Conservation (phyloP, 345 rosid species). For the Durio zibethinus region DNA sequence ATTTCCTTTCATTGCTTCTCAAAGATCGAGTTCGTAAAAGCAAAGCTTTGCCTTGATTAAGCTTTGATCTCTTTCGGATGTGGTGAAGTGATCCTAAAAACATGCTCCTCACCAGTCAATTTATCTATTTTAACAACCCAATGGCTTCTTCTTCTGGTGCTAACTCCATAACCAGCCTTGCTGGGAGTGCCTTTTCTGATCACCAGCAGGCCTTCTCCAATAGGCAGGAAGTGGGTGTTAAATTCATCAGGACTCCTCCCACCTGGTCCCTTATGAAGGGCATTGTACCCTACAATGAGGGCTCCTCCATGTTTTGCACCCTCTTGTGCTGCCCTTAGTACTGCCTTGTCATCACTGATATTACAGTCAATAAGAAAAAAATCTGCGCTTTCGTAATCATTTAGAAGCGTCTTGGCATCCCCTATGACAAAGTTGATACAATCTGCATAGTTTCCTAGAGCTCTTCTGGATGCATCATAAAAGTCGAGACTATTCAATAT, state of each 20-base stretch:
- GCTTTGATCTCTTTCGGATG: conserved; percentile 10
- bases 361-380: conserved; percentile 47
- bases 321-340: conserved; percentile 27
- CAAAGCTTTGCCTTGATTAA: not conserved
- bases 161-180: not conserved
- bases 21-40: not conserved
- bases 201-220: conserved; percentile 48
- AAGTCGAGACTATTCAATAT: conserved; percentile 15
- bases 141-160: conserved; percentile 28
- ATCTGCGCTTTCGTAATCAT: conserved; percentile 34
- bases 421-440: conserved; percentile 34
- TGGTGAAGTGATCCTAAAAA: conserved; percentile 36
- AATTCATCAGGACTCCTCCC: conserved; percentile 19
- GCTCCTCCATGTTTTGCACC: conserved; percentile 12
- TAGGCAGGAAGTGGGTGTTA: conserved; percentile 42
- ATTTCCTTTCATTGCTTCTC: not conserved
- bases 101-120: conserved; percentile 56
- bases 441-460: conserved; percentile 24
- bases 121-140: conserved; percentile 49
- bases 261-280: conserved; percentile 28
- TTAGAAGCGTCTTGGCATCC: conserved; percentile 25
- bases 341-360: conserved; percentile 16
- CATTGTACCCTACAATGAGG: conserved; percentile 46
- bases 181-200: conserved; percentile 3
- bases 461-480: conserved; percentile 5